Percentiles rank a stretch among this genome's conserved stretches.
Conservation (phyloP, 2,329 filamentous ascomycete species). For the Sporothrix protearum region DNA sequence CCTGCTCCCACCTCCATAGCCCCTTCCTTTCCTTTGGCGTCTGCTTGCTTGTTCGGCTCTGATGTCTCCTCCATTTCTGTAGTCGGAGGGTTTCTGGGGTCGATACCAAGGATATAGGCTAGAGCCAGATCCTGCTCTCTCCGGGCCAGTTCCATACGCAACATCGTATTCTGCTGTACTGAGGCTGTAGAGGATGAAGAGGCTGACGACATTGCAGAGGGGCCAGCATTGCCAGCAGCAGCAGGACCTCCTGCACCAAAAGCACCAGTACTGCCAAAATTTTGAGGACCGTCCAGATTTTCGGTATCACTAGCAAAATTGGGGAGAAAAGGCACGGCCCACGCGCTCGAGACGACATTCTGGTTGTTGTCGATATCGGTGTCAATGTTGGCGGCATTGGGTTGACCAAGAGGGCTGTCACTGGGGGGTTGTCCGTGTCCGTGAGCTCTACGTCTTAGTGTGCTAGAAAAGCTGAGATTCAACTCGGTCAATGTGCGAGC, state of each 20-base stretch:
- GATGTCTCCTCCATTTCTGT: neutral
- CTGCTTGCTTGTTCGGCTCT: neutral
- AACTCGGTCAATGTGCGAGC: slow-evolving; percentile 53
- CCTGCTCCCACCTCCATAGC: too few species aligned
- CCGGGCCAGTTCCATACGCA: neutral
- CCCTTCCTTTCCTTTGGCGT: neutral
- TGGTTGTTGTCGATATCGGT: neutral
- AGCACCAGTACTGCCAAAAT: too few species aligned
- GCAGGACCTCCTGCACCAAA: too few species aligned
- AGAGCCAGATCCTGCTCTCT: neutral
- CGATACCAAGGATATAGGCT: neutral
- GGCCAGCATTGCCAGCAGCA: too few species aligned
- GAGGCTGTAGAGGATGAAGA: neutral
- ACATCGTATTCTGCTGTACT: neutral
- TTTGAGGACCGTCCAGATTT: too few species aligned
- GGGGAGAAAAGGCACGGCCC: too few species aligned
- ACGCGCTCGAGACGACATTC: too few species aligned
- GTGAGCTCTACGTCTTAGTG: slow-evolving; percentile 46
- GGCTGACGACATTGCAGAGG: neutral
- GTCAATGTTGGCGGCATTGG: neutral
- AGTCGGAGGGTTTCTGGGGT: neutral
- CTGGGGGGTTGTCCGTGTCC: slow-evolving; percentile 45
- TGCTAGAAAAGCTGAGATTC: slow-evolving; percentile 56
- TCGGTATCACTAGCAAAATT: too few species aligned
- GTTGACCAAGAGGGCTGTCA: slow-evolving; percentile 31